phyloP scores from a whole-genome alignment of 2,329 filamentous ascomycete species.

The Botrytis cinerea region DNA sequence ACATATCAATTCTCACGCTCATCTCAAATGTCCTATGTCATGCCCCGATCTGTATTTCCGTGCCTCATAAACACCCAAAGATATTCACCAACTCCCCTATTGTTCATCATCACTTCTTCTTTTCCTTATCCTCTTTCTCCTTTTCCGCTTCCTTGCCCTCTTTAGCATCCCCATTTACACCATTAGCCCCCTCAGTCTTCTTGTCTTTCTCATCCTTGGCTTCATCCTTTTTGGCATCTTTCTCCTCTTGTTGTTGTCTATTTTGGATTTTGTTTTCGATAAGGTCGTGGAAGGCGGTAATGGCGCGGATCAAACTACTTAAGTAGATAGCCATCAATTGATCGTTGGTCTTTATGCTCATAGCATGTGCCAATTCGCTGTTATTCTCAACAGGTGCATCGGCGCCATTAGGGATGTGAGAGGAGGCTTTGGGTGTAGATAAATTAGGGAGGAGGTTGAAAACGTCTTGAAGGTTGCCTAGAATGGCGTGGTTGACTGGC shows the following conservation, averaged over 20 bases:
- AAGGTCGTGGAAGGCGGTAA: conserved; percentile 97
- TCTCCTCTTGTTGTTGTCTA: conserved; percentile 93
- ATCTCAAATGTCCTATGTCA: conserved; percentile 16
- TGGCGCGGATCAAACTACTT: conserved; percentile 92
- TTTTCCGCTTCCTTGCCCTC: conserved; percentile 51
- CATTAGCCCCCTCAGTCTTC: conserved; percentile 59
- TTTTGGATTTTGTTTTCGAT: conserved; percentile 99
- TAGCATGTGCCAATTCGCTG: conserved; percentile 87
- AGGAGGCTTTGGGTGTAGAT: conserved; percentile 73
- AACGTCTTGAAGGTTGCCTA: conserved; percentile 97
- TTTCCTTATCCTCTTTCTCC: conserved; percentile 59
- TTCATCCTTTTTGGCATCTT: conserved; percentile 74
- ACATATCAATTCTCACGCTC: conserved; percentile 32
- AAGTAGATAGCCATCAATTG: conserved; percentile 98
- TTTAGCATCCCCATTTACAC: conserved; percentile 51
- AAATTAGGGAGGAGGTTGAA: conserved; percentile 98
- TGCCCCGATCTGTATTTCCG: conserved; percentile 27
- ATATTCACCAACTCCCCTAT: conserved; percentile 31
- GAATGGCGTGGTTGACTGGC: conserved; percentile 94
- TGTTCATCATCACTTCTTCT: conserved; percentile 46
- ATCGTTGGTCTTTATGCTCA: conserved; percentile 99
- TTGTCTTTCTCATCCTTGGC: conserved; percentile 65
- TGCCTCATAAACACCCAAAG: conserved; percentile 32
- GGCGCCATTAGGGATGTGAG: conserved; percentile 49
- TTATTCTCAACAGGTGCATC: conserved; percentile 58